Evolutionary conservation across 495 filamentous ascomycete species (phyloP), one percentile per base, ranked within the genome.

Genomic region (Aspergillus haitiensis): DNA sequence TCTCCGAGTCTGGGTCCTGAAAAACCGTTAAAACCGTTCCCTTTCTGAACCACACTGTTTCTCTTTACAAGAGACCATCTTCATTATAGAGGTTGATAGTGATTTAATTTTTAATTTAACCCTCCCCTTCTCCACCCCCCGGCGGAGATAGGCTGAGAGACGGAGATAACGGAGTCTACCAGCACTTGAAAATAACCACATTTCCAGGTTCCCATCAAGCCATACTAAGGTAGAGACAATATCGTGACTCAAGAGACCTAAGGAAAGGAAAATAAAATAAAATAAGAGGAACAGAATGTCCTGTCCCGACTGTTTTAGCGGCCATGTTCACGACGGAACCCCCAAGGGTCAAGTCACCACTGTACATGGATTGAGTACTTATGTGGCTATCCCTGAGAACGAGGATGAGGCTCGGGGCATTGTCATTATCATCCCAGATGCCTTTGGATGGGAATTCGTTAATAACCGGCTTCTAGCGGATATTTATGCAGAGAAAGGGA

Each of bases 381-480:
- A 87, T 59, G 68, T 85, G 7, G 62, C 75, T 1, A 55, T 63
- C 7, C 80, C 80, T 0, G 57, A 59, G 32, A 42, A 50, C 8
- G 76, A 67, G 5, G 56, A 61, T 5, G 49, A 58, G 8, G 69
- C 73, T 9, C 78, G 78, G 46, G 81, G 77, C 9, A 72, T 82
- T 35, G 69, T 86, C 10, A 74, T 87, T 49, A 72, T 85, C 49
- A 70, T 86, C 48, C 64, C 82, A 5, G 84, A 86, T 66, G 77
- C 79, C 9, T 84, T 86, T 52, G 84, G 84, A 11, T 88, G 83
- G 83, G 60, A 72, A 13, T 72, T 86, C 15, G 65, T 70, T 18
- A 86, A 88, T 62, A 77, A 72, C 36, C 70, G 83, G 6, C 63
- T 83, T 0, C 64, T 86, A 10, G 78, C 80, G 5, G 83, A 88